Percentiles rank a stretch among this genome's conserved stretches.
Evolutionary conservation across 805 yeast genomes (phyloP).

Genomic region (Yarrowia sp.): DNA sequence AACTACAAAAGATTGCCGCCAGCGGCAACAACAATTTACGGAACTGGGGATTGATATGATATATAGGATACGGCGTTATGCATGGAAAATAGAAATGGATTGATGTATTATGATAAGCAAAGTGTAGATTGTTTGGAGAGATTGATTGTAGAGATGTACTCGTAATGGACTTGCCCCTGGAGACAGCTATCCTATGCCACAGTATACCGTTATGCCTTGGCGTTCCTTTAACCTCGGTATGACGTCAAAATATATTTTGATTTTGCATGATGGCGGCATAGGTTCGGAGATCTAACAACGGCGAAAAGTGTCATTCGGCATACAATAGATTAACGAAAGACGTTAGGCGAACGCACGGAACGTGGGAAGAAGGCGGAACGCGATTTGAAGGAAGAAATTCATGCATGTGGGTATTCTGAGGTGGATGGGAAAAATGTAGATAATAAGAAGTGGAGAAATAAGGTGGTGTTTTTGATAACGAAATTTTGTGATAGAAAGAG

Average conservation of each 20-base stretch:
- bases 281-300: constrained; percentile 9
- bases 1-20: constrained; percentile 6
- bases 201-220: too few species aligned
- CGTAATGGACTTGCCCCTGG: neutral
- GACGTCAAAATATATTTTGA: neutral
- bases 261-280: constrained; percentile 6
- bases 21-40: constrained; percentile 21
- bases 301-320: neutral
- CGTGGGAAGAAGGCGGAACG: neutral
- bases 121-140: neutral
- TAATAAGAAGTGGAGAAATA: too few species aligned
- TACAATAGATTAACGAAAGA: neutral
- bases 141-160: neutral
- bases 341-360: constrained; percentile 21
- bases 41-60: constrained; percentile 33
- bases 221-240: neutral
- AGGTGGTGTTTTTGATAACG: too few species aligned
- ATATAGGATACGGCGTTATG: constrained; percentile 29
- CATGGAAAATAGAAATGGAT: constrained; percentile 36
- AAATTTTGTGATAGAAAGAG: too few species aligned
- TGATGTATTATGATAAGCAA: constrained; percentile 11
- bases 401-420: too few species aligned
- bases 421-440: too few species aligned
- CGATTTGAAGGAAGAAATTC: too few species aligned
- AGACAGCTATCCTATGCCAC: neutral